Conservation (phyloP, 164 flowering plant species). For the Chimonanthus salicifolius region DNA sequence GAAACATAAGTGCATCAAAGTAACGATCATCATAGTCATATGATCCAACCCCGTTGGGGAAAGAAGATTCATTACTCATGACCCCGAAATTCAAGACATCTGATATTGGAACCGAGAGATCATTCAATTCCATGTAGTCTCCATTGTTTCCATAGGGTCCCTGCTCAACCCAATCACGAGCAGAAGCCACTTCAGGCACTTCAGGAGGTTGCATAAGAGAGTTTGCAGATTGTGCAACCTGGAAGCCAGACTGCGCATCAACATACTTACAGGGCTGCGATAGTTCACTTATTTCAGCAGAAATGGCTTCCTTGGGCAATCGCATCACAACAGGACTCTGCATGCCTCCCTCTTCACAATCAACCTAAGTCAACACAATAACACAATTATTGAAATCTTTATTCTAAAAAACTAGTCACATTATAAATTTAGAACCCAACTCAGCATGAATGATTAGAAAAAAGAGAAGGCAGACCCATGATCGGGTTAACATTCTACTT, state of each 20-base stretch:
- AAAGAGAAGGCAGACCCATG: too few species aligned
- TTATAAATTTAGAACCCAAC: too few species aligned
- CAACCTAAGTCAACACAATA: constrained; percentile 19
- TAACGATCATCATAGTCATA: constrained; percentile 39
- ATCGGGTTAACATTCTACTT: too few species aligned
- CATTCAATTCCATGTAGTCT: constrained; percentile 70
- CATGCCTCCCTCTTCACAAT: constrained; percentile 25
- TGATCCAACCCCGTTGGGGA: constrained; percentile 30
- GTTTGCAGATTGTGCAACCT: constrained; percentile 20
- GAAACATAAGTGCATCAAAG: constrained; percentile 53
- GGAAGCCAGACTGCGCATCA: constrained; percentile 5
- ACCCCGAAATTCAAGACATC: constrained; percentile 6
- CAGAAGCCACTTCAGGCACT: constrained; percentile 40
- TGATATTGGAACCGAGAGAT: constrained; percentile 50
- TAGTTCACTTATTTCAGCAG: constrained; percentile 17
- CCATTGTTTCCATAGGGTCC: constrained; percentile 23
- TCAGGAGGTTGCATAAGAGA: constrained; percentile 27
- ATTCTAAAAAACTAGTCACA: neutral
- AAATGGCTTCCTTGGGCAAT: constrained; percentile 19
- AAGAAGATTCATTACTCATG: constrained; percentile 14
- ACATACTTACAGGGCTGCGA: constrained; percentile 9
- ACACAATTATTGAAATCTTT: neutral
- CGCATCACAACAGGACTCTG: constrained; percentile 28
- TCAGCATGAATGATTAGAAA: too few species aligned
- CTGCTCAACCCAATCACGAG: constrained; percentile 15